phyloP scores from a whole-genome alignment of 2,329 filamentous ascomycete genomes.

The Colletotrichum truncatum region DNA sequence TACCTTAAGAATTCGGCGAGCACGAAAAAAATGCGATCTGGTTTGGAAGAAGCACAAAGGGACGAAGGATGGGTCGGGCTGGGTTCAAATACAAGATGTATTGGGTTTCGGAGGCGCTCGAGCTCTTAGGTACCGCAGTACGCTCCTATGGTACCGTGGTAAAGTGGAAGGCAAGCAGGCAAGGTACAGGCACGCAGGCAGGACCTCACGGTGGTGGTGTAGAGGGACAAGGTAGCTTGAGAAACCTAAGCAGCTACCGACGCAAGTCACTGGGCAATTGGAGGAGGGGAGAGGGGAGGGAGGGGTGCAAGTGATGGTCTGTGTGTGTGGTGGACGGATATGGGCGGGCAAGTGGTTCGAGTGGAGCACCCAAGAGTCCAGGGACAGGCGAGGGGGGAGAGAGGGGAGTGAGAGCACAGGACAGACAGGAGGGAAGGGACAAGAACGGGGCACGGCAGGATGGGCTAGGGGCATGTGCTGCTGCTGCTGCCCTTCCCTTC shows the following conservation, averaged over 20 bases:
- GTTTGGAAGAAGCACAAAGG: background rate
- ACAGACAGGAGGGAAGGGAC: background rate
- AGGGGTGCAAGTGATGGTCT: conserved; percentile 14
- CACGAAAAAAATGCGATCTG: background rate
- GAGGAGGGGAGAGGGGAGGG: background rate
- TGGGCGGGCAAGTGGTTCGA: background rate
- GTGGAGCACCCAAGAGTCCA: background rate
- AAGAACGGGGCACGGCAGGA: no score
- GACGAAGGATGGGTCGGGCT: background rate
- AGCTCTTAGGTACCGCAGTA: conserved; percentile 5
- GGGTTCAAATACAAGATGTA: conserved; percentile 19
- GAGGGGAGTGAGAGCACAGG: background rate
- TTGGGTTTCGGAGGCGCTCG: conserved; percentile 18
- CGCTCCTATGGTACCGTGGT: conserved; percentile 7
- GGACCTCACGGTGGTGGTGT: background rate
- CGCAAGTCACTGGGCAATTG: conserved; percentile 6
- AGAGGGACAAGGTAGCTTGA: background rate
- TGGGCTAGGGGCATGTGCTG: no score
- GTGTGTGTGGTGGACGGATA: background rate
- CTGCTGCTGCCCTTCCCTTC: no score
- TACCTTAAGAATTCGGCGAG: background rate
- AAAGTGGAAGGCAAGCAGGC: background rate
- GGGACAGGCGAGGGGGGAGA: background rate
- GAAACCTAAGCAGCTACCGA: background rate
- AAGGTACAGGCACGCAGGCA: background rate